Evolutionary conservation across 768 basidiomycete species (phyloP).

Genomic region (Zangia roseola): DNA sequence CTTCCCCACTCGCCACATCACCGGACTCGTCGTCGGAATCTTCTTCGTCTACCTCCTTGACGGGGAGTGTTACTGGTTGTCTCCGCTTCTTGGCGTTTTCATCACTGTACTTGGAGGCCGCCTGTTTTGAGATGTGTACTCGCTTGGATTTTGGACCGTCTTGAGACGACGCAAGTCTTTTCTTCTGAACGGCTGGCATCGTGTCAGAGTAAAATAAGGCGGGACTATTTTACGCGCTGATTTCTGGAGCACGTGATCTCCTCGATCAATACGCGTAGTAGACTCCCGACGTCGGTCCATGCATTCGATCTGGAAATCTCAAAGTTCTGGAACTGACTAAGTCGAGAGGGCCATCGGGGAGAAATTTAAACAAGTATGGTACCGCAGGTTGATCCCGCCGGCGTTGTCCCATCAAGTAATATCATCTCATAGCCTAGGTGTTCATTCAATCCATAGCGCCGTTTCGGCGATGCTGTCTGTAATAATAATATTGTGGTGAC

Average conservation of each 20-base stretch:
- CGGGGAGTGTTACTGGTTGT: slow-evolving; percentile 51
- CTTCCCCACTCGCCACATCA: slow-evolving; percentile 33
- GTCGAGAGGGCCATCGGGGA: background rate
- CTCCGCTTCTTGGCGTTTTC: slow-evolving; percentile 56
- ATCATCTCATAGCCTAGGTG: too few relatives aligned
- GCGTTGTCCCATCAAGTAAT: background rate
- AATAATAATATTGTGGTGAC: background rate
- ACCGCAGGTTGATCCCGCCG: background rate
- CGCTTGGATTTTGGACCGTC: slow-evolving; percentile 54
- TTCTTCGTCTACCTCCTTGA: slow-evolving; percentile 34
- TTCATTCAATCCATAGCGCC: too few relatives aligned
- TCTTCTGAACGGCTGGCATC: slow-evolving; percentile 50
- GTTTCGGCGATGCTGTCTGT: background rate
- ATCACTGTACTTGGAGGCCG: slow-evolving; percentile 14
- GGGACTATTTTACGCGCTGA: background rate
- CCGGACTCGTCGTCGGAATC: slow-evolving; percentile 37
- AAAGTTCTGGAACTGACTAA: too few relatives aligned
- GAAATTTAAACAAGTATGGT: too few relatives aligned
- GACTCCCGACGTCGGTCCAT: too few relatives aligned
- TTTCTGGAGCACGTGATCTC: slow-evolving; percentile 20
- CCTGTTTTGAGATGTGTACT: slow-evolving; percentile 40
- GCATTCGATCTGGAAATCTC: too few relatives aligned
- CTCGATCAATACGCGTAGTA: background rate
- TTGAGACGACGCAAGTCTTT: slow-evolving; percentile 48
- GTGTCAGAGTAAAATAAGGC: background rate